A percentile compares a stretch with the other conserved stretches of the same genome.
Conservation (phyloP, 73 alveolate species). For the Paramecium sonneborni region DNA sequence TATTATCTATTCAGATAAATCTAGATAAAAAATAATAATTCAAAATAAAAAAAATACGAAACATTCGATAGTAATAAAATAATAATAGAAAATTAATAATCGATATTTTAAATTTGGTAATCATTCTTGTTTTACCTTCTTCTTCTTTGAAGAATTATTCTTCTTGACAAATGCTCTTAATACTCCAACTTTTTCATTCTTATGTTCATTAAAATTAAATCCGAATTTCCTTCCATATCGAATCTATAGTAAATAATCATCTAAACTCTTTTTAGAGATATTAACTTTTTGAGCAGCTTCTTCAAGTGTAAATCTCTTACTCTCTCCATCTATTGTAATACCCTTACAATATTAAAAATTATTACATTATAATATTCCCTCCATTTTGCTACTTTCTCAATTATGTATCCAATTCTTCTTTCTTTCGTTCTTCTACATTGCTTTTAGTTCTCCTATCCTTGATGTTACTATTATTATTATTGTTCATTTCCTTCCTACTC, state of each 20-base stretch:
- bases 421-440: constrained; percentile 88
- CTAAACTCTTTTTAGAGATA: constrained; percentile 92
- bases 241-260: constrained; percentile 85
- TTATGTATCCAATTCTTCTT: constrained; percentile 95
- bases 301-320: constrained; percentile 79
- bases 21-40: no score
- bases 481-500: constrained; percentile 39
- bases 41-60: no score
- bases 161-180: constrained; percentile 93
- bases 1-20: no score
- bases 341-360: constrained; percentile 72
- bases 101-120: neutral
- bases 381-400: constrained; percentile 97
- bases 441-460: constrained; percentile 60
- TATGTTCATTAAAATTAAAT: constrained; percentile 96
- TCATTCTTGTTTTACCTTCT: neutral
- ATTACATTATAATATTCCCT: constrained; percentile 95
- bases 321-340: neutral
- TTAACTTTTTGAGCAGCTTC: constrained; percentile 94
- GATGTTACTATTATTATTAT: neutral
- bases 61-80: no score
- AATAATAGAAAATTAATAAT: neutral
- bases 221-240: constrained; percentile 90
- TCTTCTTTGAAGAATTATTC: constrained; percentile 60
- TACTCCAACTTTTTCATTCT: constrained; percentile 95